Evolutionary conservation across 2,329 filamentous ascomycete genomes (phyloP).

Genomic region (Cryphonectria naterciae): DNA sequence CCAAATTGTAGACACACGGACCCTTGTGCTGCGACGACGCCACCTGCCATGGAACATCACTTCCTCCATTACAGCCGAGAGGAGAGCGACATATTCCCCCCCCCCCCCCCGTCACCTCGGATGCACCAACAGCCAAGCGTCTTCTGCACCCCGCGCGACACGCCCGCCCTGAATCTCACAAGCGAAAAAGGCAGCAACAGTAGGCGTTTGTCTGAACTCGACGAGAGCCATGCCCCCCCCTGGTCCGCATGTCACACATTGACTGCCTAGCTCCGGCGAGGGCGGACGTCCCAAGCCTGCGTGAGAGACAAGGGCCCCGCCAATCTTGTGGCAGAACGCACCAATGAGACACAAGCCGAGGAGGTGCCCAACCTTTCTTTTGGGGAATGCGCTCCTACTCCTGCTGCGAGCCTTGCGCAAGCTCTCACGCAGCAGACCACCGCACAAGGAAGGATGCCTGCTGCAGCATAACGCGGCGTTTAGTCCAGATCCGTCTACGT

Average conservation of each 20-base stretch:
- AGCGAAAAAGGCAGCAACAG: constrained; percentile 7
- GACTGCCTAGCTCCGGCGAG: constrained; percentile 16
- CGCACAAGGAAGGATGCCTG: constrained; percentile 28
- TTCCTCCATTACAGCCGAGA: constrained; percentile 10
- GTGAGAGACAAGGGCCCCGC: constrained; percentile 16
- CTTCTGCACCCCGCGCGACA: constrained; percentile 20
- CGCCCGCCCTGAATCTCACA: constrained; percentile 23
- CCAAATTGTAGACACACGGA: neutral
- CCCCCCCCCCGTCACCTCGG: constrained; percentile 2
- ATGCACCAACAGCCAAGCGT: constrained; percentile 15
- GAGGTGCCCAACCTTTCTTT: constrained; percentile 11
- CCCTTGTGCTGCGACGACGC: constrained; percentile 11
- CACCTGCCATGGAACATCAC: constrained; percentile 21
- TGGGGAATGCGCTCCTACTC: constrained; percentile 16
- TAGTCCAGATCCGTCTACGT: constrained; percentile 25
- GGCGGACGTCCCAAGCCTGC: constrained; percentile 23
- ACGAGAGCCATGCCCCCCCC: constrained; percentile 14
- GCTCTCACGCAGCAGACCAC: constrained; percentile 26
- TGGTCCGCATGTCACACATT: constrained; percentile 23
- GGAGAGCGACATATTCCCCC: constrained; percentile 14
- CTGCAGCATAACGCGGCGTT: constrained; percentile 30
- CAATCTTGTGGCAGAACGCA: constrained; percentile 24
- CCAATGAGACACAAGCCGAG: constrained; percentile 27
- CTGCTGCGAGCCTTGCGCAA: constrained; percentile 28
- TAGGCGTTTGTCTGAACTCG: constrained; percentile 16